Evolutionary conservation across 1,284 basidiomycete genomes (phyloP).

Genomic region (Cutaneotrichosporon mucoides): DNA sequence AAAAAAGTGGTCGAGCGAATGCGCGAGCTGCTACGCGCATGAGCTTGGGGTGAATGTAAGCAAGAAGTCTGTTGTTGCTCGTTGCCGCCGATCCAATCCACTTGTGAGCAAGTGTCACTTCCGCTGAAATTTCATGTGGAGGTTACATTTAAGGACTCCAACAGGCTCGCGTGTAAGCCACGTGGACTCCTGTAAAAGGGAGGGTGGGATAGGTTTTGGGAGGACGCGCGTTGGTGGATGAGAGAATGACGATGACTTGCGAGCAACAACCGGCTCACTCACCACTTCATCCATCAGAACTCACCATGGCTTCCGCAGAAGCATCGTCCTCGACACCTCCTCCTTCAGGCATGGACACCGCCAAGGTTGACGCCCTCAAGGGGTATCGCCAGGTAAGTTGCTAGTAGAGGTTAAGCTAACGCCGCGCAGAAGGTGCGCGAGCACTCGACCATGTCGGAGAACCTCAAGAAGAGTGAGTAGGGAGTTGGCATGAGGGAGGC

Average conservation of each 20-base stretch:
- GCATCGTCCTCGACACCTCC: conserved; percentile 23
- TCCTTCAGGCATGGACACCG: conserved; percentile 27
- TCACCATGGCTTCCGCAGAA: conserved; percentile 20
- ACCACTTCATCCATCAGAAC: too few species aligned
- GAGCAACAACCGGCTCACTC: background rate
- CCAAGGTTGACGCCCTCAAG: conserved; percentile 48
- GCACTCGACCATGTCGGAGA: conserved; percentile 76
- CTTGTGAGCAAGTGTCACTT: background rate
- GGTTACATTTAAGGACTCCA: background rate
- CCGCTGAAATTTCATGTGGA: conserved; percentile 25
- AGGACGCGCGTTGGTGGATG: conserved; percentile 7
- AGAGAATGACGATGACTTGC: background rate
- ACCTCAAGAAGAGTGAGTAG: conserved; percentile 74
- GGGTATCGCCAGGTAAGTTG: conserved; percentile 47
- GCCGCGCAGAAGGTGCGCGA: conserved; percentile 74
- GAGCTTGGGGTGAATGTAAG: too few species aligned
- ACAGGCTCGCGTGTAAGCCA: background rate
- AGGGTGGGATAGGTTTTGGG: background rate
- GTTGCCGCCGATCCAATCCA: background rate
- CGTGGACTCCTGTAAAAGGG: background rate
- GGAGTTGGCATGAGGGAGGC: background rate
- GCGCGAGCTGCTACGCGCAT: conserved; percentile 1
- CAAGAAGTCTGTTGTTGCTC: conserved; percentile 1
- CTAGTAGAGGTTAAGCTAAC: conserved; percentile 9
- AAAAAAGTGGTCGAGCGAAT: conserved; percentile 14